These are phyloP conservation scores for Linanthus parryae DNA, from an alignment of 148 eudicot genomes.

Conservation along the genomic window DNA sequence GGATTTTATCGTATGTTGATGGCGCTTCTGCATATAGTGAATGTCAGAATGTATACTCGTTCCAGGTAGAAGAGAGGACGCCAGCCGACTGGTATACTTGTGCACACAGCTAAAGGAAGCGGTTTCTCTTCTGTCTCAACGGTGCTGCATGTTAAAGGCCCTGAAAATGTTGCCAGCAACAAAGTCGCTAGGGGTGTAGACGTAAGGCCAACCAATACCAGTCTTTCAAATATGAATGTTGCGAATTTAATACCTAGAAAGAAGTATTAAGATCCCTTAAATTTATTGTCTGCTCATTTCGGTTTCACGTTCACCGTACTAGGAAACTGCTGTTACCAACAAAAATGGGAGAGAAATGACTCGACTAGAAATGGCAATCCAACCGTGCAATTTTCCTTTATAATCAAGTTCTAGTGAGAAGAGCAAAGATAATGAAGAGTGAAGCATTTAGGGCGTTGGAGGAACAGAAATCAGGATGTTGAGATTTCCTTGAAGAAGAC, in stretches of 20 bases:
- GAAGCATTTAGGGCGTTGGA: no score
- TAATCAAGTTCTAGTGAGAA: no score
- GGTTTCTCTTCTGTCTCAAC: slow-evolving; percentile 87
- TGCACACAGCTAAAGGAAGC: slow-evolving; percentile 64
- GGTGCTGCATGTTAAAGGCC: slow-evolving; percentile 50
- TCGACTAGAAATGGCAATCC: no score
- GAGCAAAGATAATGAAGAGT: not conserved
- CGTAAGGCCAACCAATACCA: slow-evolving; percentile 21
- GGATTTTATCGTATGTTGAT: not conserved
- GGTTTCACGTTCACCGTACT: no score
- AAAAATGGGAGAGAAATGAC: slow-evolving; percentile 18
- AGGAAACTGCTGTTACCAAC: no score
- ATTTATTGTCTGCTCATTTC: no score
- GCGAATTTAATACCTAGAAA: no score
- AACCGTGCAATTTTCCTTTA: no score
- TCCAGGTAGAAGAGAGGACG: slow-evolving; percentile 76
- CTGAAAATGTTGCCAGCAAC: slow-evolving; percentile 19
- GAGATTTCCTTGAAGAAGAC: no score
- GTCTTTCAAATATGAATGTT: no score
- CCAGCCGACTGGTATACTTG: slow-evolving; percentile 75
- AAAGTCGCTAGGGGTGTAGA: slow-evolving; percentile 17
- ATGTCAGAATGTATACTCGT: not conserved
- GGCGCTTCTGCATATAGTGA: not conserved
- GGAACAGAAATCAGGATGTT: no score
- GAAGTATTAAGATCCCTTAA: no score